Percentiles rank a stretch among this genome's conserved stretches.
These are phyloP conservation scores for Linum lewisii DNA, from an alignment of 345 rosid genomes.

Conservation along the genomic window DNA sequence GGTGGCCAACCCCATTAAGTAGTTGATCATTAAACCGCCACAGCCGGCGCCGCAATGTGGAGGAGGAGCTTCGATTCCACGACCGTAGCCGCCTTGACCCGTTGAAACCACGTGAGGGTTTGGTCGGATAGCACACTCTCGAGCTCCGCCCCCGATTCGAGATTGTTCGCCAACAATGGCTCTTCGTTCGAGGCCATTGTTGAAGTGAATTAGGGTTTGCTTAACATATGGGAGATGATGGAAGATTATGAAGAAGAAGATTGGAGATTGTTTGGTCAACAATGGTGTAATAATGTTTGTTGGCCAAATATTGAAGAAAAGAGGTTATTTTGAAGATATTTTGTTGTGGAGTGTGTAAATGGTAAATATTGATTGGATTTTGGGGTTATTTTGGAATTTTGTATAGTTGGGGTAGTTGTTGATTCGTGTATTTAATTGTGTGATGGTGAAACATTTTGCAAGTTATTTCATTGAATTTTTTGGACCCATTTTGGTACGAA, in stretches of 20 bases:
- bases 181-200: background rate
- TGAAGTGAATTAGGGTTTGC: background rate
- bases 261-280: too few relatives aligned
- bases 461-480: too few relatives aligned
- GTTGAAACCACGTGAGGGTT: background rate
- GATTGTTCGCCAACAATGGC: constrained; percentile 1
- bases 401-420: too few relatives aligned
- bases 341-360: too few relatives aligned
- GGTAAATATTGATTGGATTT: too few relatives aligned
- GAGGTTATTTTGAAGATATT: too few relatives aligned
- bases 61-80: constrained; percentile 1
- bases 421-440: too few relatives aligned
- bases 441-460: too few relatives aligned
- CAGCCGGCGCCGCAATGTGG: background rate
- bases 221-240: background rate
- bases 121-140: background rate
- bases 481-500: too few relatives aligned
- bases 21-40: background rate
- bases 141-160: background rate
- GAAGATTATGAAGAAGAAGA: background rate
- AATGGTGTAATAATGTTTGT: too few relatives aligned
- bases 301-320: too few relatives aligned
- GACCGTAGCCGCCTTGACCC: background rate
- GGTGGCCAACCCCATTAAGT: background rate
- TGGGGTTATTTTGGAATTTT: too few relatives aligned